Percentiles rank a stretch among this genome's conserved stretches.
Evolutionary conservation across 306 rosid species (phyloP).

Genomic region (Hippophae gyantsensis): DNA sequence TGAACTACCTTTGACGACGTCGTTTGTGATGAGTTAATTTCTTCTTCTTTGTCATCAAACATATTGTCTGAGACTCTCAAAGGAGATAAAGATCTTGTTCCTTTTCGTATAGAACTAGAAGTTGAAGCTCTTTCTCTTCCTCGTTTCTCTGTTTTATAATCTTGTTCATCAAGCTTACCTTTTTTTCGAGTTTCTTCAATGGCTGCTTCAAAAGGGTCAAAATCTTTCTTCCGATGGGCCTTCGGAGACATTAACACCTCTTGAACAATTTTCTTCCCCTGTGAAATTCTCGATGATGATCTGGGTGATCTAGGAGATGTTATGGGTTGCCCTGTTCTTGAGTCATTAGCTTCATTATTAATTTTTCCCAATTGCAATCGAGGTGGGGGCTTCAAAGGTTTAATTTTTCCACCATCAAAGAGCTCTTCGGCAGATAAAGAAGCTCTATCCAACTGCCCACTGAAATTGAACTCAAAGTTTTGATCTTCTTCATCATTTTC

Average conservation of each 20-base stretch:
- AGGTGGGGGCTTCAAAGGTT: slow-evolving; percentile 58
- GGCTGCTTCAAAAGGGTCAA: slow-evolving; percentile 45
- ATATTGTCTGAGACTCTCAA: slow-evolving; percentile 53
- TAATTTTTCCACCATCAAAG: slow-evolving; percentile 66
- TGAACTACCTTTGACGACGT: too few relatives aligned
- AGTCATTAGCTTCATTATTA: background rate
- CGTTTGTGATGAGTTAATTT: too few relatives aligned
- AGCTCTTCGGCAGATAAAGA: slow-evolving; percentile 72
- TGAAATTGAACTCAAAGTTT: slow-evolving; percentile 58
- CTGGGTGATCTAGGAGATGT: slow-evolving; percentile 32
- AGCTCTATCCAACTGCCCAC: slow-evolving; percentile 30
- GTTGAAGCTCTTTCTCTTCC: slow-evolving; percentile 35
- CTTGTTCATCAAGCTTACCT: background rate
- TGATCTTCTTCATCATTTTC: slow-evolving; percentile 1
- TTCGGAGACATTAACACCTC: slow-evolving; percentile 35
- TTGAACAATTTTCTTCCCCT: slow-evolving; percentile 30
- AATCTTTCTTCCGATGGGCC: slow-evolving; percentile 9
- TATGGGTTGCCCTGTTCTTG: background rate
- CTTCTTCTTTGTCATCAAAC: too few relatives aligned
- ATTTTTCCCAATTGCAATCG: slow-evolving; percentile 14
- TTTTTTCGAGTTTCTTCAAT: slow-evolving; percentile 26
- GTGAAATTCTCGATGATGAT: slow-evolving; percentile 23
- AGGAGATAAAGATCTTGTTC: slow-evolving; percentile 69
- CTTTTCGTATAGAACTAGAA: slow-evolving; percentile 26
- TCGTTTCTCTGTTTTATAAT: slow-evolving; percentile 1